These are phyloP conservation scores for Penicillium sp. DNA, from an alignment of 2,329 filamentous ascomycete genomes.

Conservation along the genomic window DNA sequence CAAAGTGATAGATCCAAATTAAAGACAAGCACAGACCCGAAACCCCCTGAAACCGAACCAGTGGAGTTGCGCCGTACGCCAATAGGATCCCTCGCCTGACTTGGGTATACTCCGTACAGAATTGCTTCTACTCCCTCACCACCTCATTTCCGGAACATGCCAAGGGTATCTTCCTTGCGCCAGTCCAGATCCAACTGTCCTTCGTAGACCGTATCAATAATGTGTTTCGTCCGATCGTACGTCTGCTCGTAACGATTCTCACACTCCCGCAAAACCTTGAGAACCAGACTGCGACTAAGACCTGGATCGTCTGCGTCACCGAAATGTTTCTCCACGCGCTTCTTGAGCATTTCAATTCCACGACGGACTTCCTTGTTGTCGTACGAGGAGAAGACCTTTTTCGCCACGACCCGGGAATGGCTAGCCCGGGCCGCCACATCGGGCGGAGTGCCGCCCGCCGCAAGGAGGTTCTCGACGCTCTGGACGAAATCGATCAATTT, in stretches of 20 bases:
- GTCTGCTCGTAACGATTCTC: constrained; percentile 58
- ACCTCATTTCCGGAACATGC: constrained; percentile 44
- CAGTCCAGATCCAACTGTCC: constrained; percentile 50
- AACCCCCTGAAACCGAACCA: constrained; percentile 3
- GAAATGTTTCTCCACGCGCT: constrained; percentile 96
- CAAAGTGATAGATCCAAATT: neutral
- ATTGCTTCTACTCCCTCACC: neutral
- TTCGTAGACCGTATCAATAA: constrained; percentile 49
- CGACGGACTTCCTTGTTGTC: constrained; percentile 84
- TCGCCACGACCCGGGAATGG: constrained; percentile 79
- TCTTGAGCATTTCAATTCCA: constrained; percentile 85
- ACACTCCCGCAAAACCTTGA: constrained; percentile 62
- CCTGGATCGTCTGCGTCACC: constrained; percentile 78
- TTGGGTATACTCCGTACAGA: neutral
- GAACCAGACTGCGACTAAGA: constrained; percentile 60
- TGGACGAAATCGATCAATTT: constrained; percentile 91
- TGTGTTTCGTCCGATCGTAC: constrained; percentile 51
- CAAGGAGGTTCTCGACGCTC: constrained; percentile 73
- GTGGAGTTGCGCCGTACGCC: neutral
- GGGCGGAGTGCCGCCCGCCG: constrained; percentile 56
- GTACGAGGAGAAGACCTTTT: constrained; percentile 78
- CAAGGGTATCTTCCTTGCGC: constrained; percentile 47
- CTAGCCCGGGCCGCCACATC: constrained; percentile 76
- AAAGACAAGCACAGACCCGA: neutral
- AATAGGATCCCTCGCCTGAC: neutral